Percentiles rank a stretch among this genome's conserved stretches.
These are phyloP conservation scores for Aquilaria agallochum DNA, from an alignment of 441 rosid species.

Conservation along the genomic window DNA sequence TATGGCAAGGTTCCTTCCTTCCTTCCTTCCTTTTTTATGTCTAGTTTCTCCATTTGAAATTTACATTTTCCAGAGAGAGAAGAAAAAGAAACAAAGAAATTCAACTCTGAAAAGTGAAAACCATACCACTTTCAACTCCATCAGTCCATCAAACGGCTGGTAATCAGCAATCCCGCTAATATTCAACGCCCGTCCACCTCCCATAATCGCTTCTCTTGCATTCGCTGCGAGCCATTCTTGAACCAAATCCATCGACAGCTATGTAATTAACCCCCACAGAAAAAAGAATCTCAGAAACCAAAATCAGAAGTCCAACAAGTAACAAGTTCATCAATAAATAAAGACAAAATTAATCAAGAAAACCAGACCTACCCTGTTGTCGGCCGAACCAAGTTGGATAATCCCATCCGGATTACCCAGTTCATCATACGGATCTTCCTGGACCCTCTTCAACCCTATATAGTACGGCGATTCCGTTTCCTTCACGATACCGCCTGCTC, in stretches of 20 bases:
- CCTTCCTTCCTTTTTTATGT: no score
- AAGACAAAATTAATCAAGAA: slow-evolving; percentile 2
- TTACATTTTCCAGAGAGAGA: no score
- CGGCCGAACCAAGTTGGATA: slow-evolving; percentile 72
- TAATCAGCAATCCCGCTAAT: slow-evolving; percentile 59
- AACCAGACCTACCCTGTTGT: slow-evolving; percentile 41
- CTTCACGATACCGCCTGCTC: slow-evolving; percentile 40
- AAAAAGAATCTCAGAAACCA: slow-evolving; percentile 1
- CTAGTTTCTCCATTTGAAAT: no score
- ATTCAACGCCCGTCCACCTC: slow-evolving; percentile 30
- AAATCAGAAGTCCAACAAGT: not conserved
- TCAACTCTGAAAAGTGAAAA: no score
- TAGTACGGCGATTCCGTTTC: slow-evolving; percentile 51
- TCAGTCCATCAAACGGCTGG: slow-evolving; percentile 65
- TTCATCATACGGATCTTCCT: slow-evolving; percentile 61
- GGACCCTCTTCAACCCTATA: slow-evolving; percentile 50
- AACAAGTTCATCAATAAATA: not conserved
- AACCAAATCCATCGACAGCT: slow-evolving; percentile 70
- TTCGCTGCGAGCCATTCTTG: slow-evolving; percentile 59
- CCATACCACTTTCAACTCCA: slow-evolving; percentile 73
- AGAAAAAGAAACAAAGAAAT: no score
- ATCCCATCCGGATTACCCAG: slow-evolving; percentile 63
- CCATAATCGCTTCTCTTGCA: slow-evolving; percentile 29
- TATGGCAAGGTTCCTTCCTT: no score
- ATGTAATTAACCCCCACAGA: slow-evolving; percentile 1